Conservation (phyloP, 345 rosid species). For the Stellera chamaejasme region DNA sequence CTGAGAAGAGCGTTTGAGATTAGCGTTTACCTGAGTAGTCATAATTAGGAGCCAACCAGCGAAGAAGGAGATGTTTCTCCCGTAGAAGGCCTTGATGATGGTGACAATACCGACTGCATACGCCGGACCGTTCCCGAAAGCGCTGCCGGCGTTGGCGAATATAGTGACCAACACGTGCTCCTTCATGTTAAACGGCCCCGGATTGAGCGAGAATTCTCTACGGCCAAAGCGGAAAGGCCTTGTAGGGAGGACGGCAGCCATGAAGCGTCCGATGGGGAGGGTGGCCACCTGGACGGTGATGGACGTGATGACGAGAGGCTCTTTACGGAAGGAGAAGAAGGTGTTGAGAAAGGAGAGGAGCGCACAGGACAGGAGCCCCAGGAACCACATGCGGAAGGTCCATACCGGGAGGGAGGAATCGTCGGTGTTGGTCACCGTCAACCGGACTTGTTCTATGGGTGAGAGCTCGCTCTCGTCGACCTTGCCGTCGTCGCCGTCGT, state of each 20-base stretch:
- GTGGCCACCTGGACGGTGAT: slow-evolving; percentile 27
- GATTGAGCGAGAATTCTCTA: slow-evolving; percentile 23
- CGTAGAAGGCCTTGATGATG: slow-evolving; percentile 28
- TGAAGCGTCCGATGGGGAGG: slow-evolving; percentile 31
- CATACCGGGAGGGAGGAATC: slow-evolving; percentile 21
- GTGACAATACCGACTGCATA: slow-evolving; percentile 31
- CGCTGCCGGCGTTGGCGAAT: slow-evolving; percentile 28
- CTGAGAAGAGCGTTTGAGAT: neutral
- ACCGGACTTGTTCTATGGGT: slow-evolving; percentile 19
- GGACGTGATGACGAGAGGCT: slow-evolving; percentile 21
- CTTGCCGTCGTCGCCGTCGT: neutral
- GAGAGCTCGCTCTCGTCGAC: slow-evolving; percentile 12
- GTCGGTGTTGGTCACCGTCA: slow-evolving; percentile 21
- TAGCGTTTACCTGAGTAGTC: slow-evolving; percentile 26
- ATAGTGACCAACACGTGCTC: slow-evolving; percentile 31
- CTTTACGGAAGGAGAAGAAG: slow-evolving; percentile 19
- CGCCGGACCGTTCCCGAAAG: slow-evolving; percentile 25
- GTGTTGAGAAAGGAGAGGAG: slow-evolving; percentile 23
- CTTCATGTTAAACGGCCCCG: slow-evolving; percentile 31
- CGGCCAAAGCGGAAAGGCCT: slow-evolving; percentile 20
- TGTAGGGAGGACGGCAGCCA: slow-evolving; percentile 25
- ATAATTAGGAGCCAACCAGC: slow-evolving; percentile 30
- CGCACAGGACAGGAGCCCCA: slow-evolving; percentile 19
- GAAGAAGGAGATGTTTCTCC: slow-evolving; percentile 18
- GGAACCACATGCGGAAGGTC: slow-evolving; percentile 29